phyloP scores from a whole-genome alignment of 2,329 filamentous ascomycete species.

The Xylariaceae sp. region DNA sequence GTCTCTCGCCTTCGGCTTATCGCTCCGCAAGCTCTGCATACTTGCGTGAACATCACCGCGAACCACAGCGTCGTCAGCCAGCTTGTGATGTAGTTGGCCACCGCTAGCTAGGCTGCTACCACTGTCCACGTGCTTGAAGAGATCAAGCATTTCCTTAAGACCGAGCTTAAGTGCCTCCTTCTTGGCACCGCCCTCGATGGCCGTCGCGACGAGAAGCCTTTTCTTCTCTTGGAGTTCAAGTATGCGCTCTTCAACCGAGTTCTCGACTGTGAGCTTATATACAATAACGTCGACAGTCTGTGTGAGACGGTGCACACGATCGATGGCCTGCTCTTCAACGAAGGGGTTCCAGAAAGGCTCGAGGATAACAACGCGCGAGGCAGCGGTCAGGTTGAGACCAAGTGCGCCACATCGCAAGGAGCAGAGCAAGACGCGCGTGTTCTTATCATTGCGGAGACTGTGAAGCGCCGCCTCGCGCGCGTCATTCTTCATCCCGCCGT shows the following conservation, averaged over 20 bases:
- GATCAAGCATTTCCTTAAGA: conserved; percentile 86
- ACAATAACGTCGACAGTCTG: conserved; percentile 93
- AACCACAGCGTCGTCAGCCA: background rate
- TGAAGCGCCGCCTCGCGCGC: conserved; percentile 81
- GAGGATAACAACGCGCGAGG: conserved; percentile 86
- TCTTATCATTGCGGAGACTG: conserved; percentile 67
- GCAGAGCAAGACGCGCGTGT: conserved; percentile 80
- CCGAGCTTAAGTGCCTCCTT: conserved; percentile 76
- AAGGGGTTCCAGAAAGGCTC: conserved; percentile 99
- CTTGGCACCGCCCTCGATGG: conserved; percentile 76
- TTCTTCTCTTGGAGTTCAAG: conserved; percentile 94
- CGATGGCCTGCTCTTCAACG: conserved; percentile 97
- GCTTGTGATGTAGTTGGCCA: background rate
- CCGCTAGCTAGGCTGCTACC: conserved; percentile 41
- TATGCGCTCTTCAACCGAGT: conserved; percentile 90
- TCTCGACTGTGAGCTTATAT: conserved; percentile 84
- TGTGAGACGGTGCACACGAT: conserved; percentile 96
- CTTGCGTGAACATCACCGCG: background rate
- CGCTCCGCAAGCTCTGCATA: background rate
- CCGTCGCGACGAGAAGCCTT: conserved; percentile 81
- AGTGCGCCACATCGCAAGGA: conserved; percentile 90
- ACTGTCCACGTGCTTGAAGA: conserved; percentile 67
- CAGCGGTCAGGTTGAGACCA: conserved; percentile 90
- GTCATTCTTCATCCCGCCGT: conserved; percentile 93
- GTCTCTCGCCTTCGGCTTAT: conserved; percentile 3